Base-by-base conservation (phyloP, 1,284 basidiomycete genomes). In the Ustilago vetiveriae region DNA sequence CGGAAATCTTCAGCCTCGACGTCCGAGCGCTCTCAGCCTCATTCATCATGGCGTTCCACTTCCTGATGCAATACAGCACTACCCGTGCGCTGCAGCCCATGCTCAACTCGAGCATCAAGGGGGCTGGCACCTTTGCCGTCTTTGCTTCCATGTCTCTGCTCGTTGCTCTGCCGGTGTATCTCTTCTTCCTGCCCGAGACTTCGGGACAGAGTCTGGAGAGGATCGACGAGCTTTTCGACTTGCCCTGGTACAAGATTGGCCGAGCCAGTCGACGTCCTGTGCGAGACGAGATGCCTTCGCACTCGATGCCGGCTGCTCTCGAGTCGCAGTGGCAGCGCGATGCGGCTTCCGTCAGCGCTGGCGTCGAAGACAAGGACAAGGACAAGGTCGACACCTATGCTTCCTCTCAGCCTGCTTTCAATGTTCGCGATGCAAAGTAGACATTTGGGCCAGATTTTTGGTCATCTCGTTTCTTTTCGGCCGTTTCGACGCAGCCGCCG, bases 241-340 rank as follows among this genome's bases (percentile, higher is more conserved):
- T 70, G 50, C 60, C 66, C 1, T 70, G 66, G 66, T 70, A 70
- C 60, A 70, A 64, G 56, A 70, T 70, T 26, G 66, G 60, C 16
- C 47, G 55, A 14, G 66, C 66, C 19, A 58, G 54, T 36, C 50
- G 66, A 36, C 46, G 66, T 22, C 66, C 66, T 10, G 45, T 52
- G 30, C 58, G 58, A 30, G 59, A 63, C 51, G 66, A 69, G 39
- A 35, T 69, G 36, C 66, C 66, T 22, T 39, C 42, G 13, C 66
- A 69, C 66, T 58, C 66, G 39, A 69, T 69, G 66, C 66, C 66
- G 6, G 66, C 66, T 8, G 66, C 66, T 13, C 59, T 69, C 43
- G 66, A 69, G 36, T 45, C 42, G 17, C 66, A 63, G 47, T 56
- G 51, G 51, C 33, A 44, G 30, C 29, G 23, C 33, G 46, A 54